Percentiles rank a stretch among this genome's conserved stretches.
Conservation (phyloP, 2,329 filamentous ascomycete genomes). For the Cladosporium sp. region DNA sequence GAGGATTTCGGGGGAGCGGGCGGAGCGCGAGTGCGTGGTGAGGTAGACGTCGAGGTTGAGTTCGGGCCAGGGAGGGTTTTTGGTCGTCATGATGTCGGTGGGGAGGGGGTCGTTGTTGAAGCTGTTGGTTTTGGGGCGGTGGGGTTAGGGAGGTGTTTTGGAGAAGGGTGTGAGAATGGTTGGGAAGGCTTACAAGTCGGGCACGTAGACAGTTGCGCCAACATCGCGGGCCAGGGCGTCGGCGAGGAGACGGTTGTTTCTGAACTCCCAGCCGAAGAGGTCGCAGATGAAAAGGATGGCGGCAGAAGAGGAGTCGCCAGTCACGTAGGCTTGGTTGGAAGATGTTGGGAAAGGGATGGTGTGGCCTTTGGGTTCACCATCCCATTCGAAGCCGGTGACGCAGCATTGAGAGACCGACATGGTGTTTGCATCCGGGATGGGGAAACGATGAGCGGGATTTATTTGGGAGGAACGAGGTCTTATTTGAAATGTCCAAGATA, state of each 20-base stretch:
- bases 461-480: no score
- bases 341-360: slow-evolving; percentile 14
- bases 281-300: slow-evolving; percentile 29
- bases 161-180: not conserved
- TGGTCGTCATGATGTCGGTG: slow-evolving; percentile 10
- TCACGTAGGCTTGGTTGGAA: slow-evolving; percentile 25
- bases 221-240: slow-evolving; percentile 45
- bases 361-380: slow-evolving; percentile 22
- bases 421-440: no score
- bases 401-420: slow-evolving; percentile 19
- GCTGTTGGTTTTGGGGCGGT: slow-evolving; percentile 11
- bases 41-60: slow-evolving; percentile 22
- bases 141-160: not conserved
- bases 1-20: slow-evolving; percentile 36
- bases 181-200: slow-evolving; percentile 24
- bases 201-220: slow-evolving; percentile 45
- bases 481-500: no score
- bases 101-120: slow-evolving; percentile 21
- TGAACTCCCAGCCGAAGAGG: slow-evolving; percentile 43
- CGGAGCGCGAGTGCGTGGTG: slow-evolving; percentile 20
- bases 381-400: slow-evolving; percentile 26
- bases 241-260: slow-evolving; percentile 43
- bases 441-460: no score
- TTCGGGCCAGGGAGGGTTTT: slow-evolving; percentile 17
- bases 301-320: slow-evolving; percentile 24